phyloP scores from a whole-genome alignment of 1,284 basidiomycete species.

The Sporisorium scitamineum region DNA sequence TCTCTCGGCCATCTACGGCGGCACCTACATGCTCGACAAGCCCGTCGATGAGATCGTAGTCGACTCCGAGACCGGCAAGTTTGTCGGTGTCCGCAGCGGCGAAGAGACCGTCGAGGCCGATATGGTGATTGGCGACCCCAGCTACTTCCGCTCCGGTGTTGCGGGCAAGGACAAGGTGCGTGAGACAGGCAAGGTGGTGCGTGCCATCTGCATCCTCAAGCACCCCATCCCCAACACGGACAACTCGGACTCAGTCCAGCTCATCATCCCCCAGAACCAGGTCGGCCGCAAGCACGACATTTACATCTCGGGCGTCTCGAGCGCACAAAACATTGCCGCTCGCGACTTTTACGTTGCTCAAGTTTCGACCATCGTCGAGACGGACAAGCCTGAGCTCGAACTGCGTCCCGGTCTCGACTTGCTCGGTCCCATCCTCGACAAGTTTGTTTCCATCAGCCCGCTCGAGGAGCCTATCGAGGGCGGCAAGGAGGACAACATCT shows the following conservation, averaged over 20 bases:
- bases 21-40: conserved; percentile 99
- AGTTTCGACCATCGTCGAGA: conserved; percentile 98
- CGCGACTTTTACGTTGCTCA: conserved; percentile 95
- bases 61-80: conserved; percentile 82
- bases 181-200: conserved; percentile 93
- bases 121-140: conserved; percentile 97
- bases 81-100: conserved; percentile 89
- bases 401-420: conserved; percentile 90
- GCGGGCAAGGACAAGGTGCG: conserved; percentile 78
- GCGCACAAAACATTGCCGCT: conserved; percentile 96
- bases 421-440: conserved; percentile 92
- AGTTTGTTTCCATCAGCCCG: conserved; percentile 92
- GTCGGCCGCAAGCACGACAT: conserved; percentile 96
- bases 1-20: conserved; percentile 94
- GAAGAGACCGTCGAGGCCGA: conserved; percentile 96
- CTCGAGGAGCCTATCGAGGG: conserved; percentile 88
- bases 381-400: conserved; percentile 90
- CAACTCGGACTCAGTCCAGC: conserved; percentile 87
- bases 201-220: conserved; percentile 97
- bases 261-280: conserved; percentile 99
- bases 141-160: conserved; percentile 84
- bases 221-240: conserved; percentile 99
- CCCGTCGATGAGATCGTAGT: conserved; percentile 90
- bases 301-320: conserved; percentile 96
- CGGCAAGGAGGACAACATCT: conserved; percentile 87